Evolutionary conservation across 371 early-diverging fungal species (phyloP).

Genomic region (Mortierella sp.): DNA sequence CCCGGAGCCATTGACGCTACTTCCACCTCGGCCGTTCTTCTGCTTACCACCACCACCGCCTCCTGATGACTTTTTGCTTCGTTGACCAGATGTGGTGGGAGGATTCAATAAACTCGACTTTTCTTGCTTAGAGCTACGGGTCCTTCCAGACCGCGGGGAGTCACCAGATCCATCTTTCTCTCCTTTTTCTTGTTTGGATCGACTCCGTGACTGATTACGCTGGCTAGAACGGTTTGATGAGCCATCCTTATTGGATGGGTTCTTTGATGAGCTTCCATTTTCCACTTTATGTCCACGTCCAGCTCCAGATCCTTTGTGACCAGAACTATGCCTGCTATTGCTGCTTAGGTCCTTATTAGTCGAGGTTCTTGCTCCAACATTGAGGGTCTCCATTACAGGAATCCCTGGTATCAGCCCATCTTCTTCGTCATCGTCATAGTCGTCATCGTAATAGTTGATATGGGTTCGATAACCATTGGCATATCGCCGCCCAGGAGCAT

Average conservation of each 20-base stretch:
- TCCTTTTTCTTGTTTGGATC: constrained; percentile 20
- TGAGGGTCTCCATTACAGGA: constrained; percentile 53
- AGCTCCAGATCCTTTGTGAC: constrained; percentile 11
- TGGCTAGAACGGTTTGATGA: constrained; percentile 8
- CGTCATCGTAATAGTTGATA: constrained; percentile 40
- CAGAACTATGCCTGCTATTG: constrained; percentile 4
- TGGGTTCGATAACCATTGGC: constrained; percentile 37
- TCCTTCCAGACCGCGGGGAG: constrained; percentile 1
- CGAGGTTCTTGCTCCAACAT: constrained; percentile 39
- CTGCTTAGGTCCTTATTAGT: constrained; percentile 22
- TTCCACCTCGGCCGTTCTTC: constrained; percentile 21
- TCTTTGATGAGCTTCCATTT: constrained; percentile 12
- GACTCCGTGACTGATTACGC: constrained; percentile 23
- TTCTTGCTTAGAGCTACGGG: constrained; percentile 26
- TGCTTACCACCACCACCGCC: constrained; percentile 20
- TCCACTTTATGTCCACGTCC: constrained; percentile 3
- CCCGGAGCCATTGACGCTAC: constrained; percentile 8
- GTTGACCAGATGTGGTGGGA: constrained; percentile 6
- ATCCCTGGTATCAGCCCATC: constrained; percentile 21
- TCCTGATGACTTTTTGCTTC: constrained; percentile 32
- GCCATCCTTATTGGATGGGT: constrained; percentile 8
- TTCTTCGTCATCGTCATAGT: constrained; percentile 46
- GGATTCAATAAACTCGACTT: constrained; percentile 18
- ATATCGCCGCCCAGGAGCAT: constrained; percentile 49
- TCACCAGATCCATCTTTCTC: constrained; percentile 24